phyloP scores from a whole-genome alignment of 106 monocot species.

The Iris macrosiphon region DNA sequence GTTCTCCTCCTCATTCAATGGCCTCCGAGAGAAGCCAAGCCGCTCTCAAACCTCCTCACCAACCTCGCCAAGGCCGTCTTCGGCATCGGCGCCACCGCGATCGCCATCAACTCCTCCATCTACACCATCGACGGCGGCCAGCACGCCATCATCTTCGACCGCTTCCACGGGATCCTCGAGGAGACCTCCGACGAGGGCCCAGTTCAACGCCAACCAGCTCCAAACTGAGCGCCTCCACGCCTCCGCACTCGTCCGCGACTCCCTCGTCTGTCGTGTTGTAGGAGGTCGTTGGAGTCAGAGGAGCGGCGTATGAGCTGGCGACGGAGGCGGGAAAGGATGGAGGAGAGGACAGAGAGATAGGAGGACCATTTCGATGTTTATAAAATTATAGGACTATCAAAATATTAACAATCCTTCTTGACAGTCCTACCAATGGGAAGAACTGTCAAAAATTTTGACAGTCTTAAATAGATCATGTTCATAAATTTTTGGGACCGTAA shows the following conservation, averaged over 20 bases:
- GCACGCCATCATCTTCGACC: constrained; percentile 91
- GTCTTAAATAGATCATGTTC: too few relatives aligned
- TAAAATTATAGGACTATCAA: too few relatives aligned
- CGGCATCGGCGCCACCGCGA: constrained; percentile 12
- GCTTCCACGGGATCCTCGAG: constrained; percentile 82
- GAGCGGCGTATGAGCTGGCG: too few relatives aligned
- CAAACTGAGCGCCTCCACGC: constrained; percentile 90
- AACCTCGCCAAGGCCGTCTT: constrained; percentile 22
- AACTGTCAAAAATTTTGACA: too few relatives aligned
- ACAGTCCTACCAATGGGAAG: too few relatives aligned
- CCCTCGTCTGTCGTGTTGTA: constrained; percentile 26
- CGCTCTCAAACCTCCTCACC: constrained; percentile 19
- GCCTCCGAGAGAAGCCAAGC: constrained; percentile 17
- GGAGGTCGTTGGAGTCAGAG: too few relatives aligned
- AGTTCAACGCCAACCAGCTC: constrained; percentile 77
- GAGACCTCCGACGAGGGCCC: constrained; percentile 78
- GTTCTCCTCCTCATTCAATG: too few relatives aligned
- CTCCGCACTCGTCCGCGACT: constrained; percentile 48
- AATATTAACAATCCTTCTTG: too few relatives aligned
- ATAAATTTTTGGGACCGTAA: too few relatives aligned
- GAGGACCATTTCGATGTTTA: too few relatives aligned
- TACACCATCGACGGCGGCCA: constrained; percentile 96
- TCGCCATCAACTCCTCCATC: constrained; percentile 33
- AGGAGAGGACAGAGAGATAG: too few relatives aligned
- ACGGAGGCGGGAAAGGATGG: too few relatives aligned